Percentiles rank a stretch among this genome's conserved stretches.
Conservation (phyloP, 169 alveolate genomes). For the Cryptosporidium andersoni region DNA sequence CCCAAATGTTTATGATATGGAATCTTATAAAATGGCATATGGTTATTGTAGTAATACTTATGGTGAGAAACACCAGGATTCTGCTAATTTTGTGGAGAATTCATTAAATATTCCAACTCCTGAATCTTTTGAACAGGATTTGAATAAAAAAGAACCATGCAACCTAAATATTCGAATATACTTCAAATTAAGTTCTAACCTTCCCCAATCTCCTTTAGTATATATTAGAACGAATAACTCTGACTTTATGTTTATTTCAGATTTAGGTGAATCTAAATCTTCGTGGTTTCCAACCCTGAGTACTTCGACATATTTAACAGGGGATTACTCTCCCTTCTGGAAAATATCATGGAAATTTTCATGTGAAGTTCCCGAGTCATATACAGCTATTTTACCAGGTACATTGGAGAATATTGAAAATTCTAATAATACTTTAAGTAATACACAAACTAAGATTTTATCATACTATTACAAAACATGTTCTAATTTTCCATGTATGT, state of each 20-base stretch:
- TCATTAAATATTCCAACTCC: constrained; percentile 6
- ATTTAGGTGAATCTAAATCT: constrained; percentile 6
- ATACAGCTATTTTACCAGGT: constrained; percentile 62
- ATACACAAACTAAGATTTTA: background rate
- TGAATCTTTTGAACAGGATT: background rate
- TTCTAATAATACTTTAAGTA: background rate
- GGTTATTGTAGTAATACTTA: constrained; percentile 28
- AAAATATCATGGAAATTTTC: constrained; percentile 42
- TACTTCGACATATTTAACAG: constrained; percentile 22
- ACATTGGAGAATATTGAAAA: background rate
- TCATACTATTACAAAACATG: constrained; percentile 45
- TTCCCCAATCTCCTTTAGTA: constrained; percentile 34
- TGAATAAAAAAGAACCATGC: background rate
- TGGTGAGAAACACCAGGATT: constrained; percentile 29
- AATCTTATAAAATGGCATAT: constrained; percentile 54
- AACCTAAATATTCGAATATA: background rate
- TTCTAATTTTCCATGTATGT: constrained; percentile 31
- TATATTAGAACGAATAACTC: constrained; percentile 18
- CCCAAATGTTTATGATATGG: constrained; percentile 30
- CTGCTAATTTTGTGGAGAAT: constrained; percentile 14
- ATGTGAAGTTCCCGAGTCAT: constrained; percentile 46
- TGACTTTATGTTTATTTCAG: constrained; percentile 13
- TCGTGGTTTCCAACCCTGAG: constrained; percentile 70
- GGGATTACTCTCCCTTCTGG: constrained; percentile 58
- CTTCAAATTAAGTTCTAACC: constrained; percentile 12